A percentile compares a stretch with the other conserved stretches of the same genome.
Conservation (phyloP, 345 rosid genomes). For the Tarenaya hassleriana region DNA sequence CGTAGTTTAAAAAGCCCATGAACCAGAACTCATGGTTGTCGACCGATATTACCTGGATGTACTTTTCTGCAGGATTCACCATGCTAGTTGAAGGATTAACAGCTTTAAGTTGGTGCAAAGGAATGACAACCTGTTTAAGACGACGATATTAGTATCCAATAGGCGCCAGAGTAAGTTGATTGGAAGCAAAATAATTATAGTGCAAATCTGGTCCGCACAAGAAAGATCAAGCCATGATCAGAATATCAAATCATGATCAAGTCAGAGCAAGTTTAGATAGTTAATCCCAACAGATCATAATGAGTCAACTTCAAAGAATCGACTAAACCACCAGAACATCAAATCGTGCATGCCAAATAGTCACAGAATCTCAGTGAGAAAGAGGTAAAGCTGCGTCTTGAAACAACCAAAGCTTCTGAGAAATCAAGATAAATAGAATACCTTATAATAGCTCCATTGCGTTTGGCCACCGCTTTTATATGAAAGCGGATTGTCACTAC, state of each 20-base stretch:
- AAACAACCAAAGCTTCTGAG: conserved; percentile 2
- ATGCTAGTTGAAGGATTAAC: conserved; percentile 51
- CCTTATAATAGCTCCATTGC: conserved; percentile 84
- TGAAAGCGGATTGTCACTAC: conserved; percentile 69
- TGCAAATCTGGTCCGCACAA: conserved; percentile 2
- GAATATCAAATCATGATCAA: no score
- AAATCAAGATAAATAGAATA: conserved; percentile 19
- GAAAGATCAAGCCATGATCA: background rate
- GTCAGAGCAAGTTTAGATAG: no score
- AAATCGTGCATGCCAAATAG: background rate
- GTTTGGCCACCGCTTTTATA: conserved; percentile 51
- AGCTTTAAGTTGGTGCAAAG: conserved; percentile 49
- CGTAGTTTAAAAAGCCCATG: conserved; percentile 57
- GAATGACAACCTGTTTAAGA: conserved; percentile 53
- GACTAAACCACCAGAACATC: no score
- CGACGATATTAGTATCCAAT: conserved; percentile 1
- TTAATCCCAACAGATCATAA: conserved; percentile 3
- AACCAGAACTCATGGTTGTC: conserved; percentile 66
- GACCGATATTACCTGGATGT: conserved; percentile 50
- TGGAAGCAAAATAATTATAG: background rate
- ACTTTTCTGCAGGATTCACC: conserved; percentile 48
- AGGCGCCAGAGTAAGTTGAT: background rate
- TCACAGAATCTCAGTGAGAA: background rate
- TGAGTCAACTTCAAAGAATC: no score
- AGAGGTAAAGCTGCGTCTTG: no score